Base-by-base conservation (phyloP, 805 yeast genomes). In the Jamesozyma lodderae region DNA sequence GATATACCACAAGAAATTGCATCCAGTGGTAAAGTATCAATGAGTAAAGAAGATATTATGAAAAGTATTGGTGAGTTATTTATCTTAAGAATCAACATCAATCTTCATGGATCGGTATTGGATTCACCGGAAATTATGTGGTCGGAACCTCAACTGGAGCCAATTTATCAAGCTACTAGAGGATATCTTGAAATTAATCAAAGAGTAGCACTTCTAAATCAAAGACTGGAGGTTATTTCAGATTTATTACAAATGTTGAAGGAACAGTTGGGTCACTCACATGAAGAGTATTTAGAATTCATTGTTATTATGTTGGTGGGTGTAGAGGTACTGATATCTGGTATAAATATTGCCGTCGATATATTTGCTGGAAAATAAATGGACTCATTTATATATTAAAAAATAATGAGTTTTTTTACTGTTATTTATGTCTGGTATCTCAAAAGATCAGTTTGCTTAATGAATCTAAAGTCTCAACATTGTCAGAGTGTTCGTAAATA, bases 121-220 rank as follows among this genome's bases (percentile, higher is more conserved):
- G 98, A 92, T 59, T 84, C 95, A 1, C 98, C 98, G 1, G 98
- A 92, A 60, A 74, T 92, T 41, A 87, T 92, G 96, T 92, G 98
- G 98, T 78, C 96, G 0, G 97, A 92, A 59, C 98, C 98, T 2
- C 96, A 88, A 54, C 68, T 92, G 44, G 98, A 92, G 57, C 98
- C 98, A 1, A 87, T 90, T 37, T 92, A 92, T 62, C 96, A 88
- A 60, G 96, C 97, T 0, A 87, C 95, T 2, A 75, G 97, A 58
- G 96, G 96, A 1, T 90, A 90, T 60, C 62, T 92, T 44, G 98
- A 92, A 55, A 92, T 92, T 50, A 88, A 88, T 56, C 97, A 90
- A 62, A 68, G 98, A 34, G 97, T 90, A 0, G 80, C 87, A 19
- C 66, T 92, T 40, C 66, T 92, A 38, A 92, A 92, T 56, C 96